Percentiles rank a stretch among this genome's conserved stretches.
phyloP scores from a whole-genome alignment of 1,139 yeast genomes.

The Candida sp. region DNA sequence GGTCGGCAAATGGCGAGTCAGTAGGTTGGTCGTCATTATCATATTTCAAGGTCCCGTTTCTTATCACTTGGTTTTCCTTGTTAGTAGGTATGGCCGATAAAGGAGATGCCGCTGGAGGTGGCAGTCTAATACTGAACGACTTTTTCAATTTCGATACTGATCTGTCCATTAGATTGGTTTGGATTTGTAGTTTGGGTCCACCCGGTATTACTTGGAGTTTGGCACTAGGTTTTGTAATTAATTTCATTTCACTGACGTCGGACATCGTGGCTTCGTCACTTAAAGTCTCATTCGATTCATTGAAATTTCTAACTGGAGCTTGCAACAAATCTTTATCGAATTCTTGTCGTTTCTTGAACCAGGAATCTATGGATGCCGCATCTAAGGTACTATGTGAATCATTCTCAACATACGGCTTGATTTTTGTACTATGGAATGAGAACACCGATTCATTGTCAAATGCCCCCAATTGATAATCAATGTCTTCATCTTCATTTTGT shows the following conservation, averaged over 20 bases:
- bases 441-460: constrained; percentile 7
- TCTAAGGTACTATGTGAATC: constrained; percentile 42
- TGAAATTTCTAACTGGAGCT: constrained; percentile 1
- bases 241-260: constrained; percentile 2
- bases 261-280: constrained; percentile 3
- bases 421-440: constrained; percentile 1
- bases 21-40: constrained; percentile 1
- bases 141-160: constrained; percentile 21
- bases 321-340: constrained; percentile 32
- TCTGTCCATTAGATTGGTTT: constrained; percentile 15
- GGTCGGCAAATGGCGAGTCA: constrained; percentile 2
- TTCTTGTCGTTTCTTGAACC: constrained; percentile 51
- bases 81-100: background rate
- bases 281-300: constrained; percentile 11
- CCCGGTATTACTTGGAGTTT: background rate
- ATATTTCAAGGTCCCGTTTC: constrained; percentile 2
- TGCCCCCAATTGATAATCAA: constrained; percentile 35
- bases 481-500: constrained; percentile 22
- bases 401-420: constrained; percentile 13
- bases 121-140: constrained; percentile 14
- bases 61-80: background rate
- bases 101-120: constrained; percentile 1
- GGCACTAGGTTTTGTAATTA: background rate
- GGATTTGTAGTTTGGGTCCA: constrained; percentile 11
- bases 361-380: constrained; percentile 41